phyloP scores from a whole-genome alignment of 495 filamentous ascomycete genomes.

The Xylaria intraflava region DNA sequence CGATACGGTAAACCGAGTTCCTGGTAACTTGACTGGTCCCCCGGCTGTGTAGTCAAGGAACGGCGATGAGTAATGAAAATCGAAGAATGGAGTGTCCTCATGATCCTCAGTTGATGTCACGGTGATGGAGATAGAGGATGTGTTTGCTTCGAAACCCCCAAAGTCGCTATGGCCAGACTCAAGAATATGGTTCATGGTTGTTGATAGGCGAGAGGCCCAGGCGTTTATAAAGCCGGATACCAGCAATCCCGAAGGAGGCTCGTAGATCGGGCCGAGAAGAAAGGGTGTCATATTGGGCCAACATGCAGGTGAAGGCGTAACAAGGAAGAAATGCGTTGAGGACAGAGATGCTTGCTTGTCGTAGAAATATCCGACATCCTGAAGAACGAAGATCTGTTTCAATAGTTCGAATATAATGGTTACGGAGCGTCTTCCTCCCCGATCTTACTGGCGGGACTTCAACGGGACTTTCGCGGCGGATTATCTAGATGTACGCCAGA shows the following conservation, averaged over 20 bases:
- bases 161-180: background rate
- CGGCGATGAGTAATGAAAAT: slow-evolving; percentile 21
- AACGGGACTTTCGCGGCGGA: background rate
- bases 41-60: slow-evolving; percentile 6
- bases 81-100: slow-evolving; percentile 14
- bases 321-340: background rate
- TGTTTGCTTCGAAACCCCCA: slow-evolving; percentile 10
- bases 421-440: no score
- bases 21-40: slow-evolving; percentile 19
- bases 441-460: background rate
- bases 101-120: background rate
- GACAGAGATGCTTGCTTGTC: background rate
- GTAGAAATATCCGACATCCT: no score
- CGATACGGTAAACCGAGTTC: slow-evolving; percentile 35
- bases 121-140: slow-evolving; percentile 10
- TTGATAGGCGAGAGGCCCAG: background rate
- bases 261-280: background rate
- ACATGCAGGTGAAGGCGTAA: background rate
- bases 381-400: no score
- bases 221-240: background rate
- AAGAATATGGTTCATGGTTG: background rate
- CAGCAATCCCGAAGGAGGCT: background rate
- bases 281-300: background rate
- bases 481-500: background rate
- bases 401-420: no score